Base-by-base conservation (phyloP, 1,139 yeast species). In the Yamadazyma buinensis region DNA sequence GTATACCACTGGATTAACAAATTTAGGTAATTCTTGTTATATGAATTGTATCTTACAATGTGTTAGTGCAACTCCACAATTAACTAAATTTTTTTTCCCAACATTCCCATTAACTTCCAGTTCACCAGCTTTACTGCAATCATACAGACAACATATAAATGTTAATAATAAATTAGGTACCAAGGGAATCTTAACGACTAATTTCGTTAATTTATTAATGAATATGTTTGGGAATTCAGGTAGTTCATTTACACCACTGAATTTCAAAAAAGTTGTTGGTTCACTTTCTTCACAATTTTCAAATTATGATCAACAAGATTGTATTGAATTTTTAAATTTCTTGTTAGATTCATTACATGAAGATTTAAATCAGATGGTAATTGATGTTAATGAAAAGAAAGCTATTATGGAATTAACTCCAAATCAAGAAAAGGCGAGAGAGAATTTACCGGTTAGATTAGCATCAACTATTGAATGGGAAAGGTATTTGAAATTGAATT, bases 391-490 rank as follows among this genome's bases (percentile, higher is more conserved):
- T 15, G 75, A 68, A 30, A 48, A 80, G 69, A 46, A 51, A 35
- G 52, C 58, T 8, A 59, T 70, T 14, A 53, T 55, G 38, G 75
- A 68, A 39, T 66, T 88, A 26, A 81, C 92, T 0, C 78, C 77
- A 9, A 80, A 77, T 36, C 95, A 90, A 43, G 97, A 90, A 51
- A 69, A 69, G 31, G 65, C 75, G 14, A 67, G 97, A 33, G 97
- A 92, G 52, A 59, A 64, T 19, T 59, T 87, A 51, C 86, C 95
- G 1, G 72, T 88, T 6, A 71, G 97, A 41, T 69, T 85, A 26
- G 97, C 97, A 0, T 83, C 96, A 0, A 80, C 95, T 0, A 82
- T 88, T 33, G 97, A 92, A 57, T 92, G 98, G 98, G 96, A 87
- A 52, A 69, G 95, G 40, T 88, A 87, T 54, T 65, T 87, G 36